phyloP scores from a whole-genome alignment of 2,329 filamentous ascomycete species.

The Bertia moriformis region DNA sequence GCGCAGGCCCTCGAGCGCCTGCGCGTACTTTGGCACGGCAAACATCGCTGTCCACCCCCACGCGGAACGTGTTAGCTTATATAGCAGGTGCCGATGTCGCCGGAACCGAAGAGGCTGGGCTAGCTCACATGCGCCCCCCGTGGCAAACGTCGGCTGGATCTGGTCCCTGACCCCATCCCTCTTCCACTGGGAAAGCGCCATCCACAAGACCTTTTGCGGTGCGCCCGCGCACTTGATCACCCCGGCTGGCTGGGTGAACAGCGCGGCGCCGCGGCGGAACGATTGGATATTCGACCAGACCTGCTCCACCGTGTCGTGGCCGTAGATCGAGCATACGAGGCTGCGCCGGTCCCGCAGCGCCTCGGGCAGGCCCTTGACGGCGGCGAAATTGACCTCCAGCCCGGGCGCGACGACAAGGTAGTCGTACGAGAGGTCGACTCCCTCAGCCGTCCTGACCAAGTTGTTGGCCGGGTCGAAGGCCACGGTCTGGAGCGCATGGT shows the following conservation, averaged over 20 bases:
- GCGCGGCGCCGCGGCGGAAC: conserved; percentile 17
- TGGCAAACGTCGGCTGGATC: conserved; percentile 17
- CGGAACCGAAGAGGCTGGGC: not conserved
- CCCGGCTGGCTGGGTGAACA: conserved; percentile 22
- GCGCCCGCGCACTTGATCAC: conserved; percentile 22
- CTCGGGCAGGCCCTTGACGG: conserved; percentile 16
- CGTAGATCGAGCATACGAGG: conserved; percentile 21
- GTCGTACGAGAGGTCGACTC: conserved; percentile 18
- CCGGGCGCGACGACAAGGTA: conserved; percentile 20
- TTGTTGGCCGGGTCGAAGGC: conserved; percentile 19
- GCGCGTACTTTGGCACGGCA: conserved; percentile 20
- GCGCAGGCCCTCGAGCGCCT: conserved; percentile 17
- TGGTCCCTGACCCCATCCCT: conserved; percentile 14
- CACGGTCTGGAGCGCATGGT: conserved; percentile 16
- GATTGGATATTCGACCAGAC: conserved; percentile 18
- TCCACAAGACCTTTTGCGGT: conserved; percentile 23
- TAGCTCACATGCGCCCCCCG: conserved; percentile 14
- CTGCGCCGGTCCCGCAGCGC: conserved; percentile 16
- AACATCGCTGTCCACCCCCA: conserved; percentile 17
- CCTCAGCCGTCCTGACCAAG: conserved; percentile 16
- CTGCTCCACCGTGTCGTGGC: conserved; percentile 16
- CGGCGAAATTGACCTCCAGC: conserved; percentile 18
- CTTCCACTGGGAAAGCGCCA: conserved; percentile 21
- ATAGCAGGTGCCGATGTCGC: not conserved
- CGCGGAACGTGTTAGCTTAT: no score